Evolutionary conservation across 768 basidiomycete genomes (phyloP).

Genomic region (Psilocybe subaeruginosa): DNA sequence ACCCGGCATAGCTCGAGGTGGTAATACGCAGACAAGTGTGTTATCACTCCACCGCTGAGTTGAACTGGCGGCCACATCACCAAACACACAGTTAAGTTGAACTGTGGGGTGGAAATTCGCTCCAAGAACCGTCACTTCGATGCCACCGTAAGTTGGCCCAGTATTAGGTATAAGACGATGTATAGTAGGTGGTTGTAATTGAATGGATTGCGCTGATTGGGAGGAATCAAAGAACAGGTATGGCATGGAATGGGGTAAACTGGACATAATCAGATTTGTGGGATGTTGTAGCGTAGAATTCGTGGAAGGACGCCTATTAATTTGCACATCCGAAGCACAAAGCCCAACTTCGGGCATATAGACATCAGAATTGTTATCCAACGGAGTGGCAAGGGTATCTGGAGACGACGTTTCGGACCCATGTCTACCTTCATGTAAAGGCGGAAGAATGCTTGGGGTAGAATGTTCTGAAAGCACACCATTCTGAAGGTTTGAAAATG

Average conservation of each 20-base stretch:
- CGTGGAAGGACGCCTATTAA: conserved; percentile 10
- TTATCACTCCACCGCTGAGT: conserved; percentile 93
- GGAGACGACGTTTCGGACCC: conserved; percentile 51
- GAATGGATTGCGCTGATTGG: conserved; percentile 47
- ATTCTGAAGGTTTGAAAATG: conserved; percentile 36
- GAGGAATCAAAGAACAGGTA: conserved; percentile 65
- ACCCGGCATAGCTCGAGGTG: conserved; percentile 80
- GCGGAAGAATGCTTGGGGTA: conserved; percentile 29
- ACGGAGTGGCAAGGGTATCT: conserved; percentile 46
- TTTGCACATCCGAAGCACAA: conserved; percentile 17
- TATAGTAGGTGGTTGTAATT: conserved; percentile 69
- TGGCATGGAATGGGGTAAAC: conserved; percentile 42
- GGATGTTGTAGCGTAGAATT: conserved; percentile 16
- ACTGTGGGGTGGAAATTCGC: conserved; percentile 83
- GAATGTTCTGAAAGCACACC: conserved; percentile 30
- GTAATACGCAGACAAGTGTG: conserved; percentile 89
- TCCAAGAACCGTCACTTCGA: conserved; percentile 92
- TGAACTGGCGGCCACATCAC: conserved; percentile 77
- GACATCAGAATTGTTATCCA: conserved; percentile 43
- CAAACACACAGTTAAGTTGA: conserved; percentile 82
- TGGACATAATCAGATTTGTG: conserved; percentile 22
- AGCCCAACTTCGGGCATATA: conserved; percentile 36
- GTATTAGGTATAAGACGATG: conserved; percentile 83
- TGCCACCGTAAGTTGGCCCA: conserved; percentile 90
- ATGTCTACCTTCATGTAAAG: conserved; percentile 39